Conservation (phyloP, 148 eudicot species). For the Diospyros lotus region DNA sequence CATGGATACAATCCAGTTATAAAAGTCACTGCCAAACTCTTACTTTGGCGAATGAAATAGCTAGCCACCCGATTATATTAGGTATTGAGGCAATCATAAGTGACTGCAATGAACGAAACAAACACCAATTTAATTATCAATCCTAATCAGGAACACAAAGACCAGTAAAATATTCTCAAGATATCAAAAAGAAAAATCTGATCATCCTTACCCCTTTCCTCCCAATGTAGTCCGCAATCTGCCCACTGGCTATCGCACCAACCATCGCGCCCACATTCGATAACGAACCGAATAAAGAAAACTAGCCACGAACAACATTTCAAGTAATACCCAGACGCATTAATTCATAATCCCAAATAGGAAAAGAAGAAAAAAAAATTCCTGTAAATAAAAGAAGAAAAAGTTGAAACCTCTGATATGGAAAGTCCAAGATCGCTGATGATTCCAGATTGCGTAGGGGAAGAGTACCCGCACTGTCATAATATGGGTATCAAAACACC, state of each 20-base stretch:
- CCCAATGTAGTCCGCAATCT: constrained; percentile 78
- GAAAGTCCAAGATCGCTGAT: constrained; percentile 62
- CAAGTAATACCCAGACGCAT: not conserved
- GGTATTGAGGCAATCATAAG: constrained; percentile 66
- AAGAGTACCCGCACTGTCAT: constrained; percentile 79
- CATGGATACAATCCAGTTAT: not conserved
- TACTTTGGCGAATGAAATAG: constrained; percentile 52
- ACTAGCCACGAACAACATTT: constrained; percentile 35
- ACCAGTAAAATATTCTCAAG: not conserved
- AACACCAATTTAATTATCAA: not conserved
- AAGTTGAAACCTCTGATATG: constrained; percentile 51
- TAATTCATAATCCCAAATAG: not conserved
- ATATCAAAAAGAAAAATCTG: not conserved
- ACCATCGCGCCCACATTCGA: constrained; percentile 95
- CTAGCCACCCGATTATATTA: constrained; percentile 58
- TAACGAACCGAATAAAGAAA: constrained; percentile 82
- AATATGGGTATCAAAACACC: not conserved
- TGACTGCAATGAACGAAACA: constrained; percentile 32
- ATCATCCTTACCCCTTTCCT: constrained; percentile 69
- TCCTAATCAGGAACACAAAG: not conserved
- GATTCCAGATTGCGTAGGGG: constrained; percentile 71
- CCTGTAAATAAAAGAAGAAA: not conserved
- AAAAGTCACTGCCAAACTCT: constrained; percentile 18
- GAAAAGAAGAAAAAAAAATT: not conserved
- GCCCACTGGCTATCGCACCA: constrained; percentile 90